Base-by-base conservation (phyloP, 768 basidiomycete species). In the Boletus coccyginus region DNA sequence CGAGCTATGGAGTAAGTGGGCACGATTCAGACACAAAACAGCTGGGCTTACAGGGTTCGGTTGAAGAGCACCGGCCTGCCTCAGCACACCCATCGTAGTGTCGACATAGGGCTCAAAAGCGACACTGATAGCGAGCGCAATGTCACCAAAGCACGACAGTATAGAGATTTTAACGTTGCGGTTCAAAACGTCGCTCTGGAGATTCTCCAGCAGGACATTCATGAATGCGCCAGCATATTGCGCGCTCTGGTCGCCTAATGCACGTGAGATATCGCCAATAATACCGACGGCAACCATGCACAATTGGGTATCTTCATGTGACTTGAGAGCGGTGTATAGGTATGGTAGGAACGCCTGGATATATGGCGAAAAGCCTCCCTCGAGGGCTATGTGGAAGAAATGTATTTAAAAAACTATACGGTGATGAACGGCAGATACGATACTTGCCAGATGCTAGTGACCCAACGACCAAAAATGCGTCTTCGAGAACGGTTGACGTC, bases 101-200 rank as follows among this genome's bases (percentile, higher is more conserved):
- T 87, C 85, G 47, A 97, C 77, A 71, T 90, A 99, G 0, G 93
- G 94, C 65, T 90, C 88, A 72, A 98, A 99, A 8, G 78, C 75
- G 13, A 84, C 77, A 2, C 92, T 92, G 59, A 98, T 88, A 1
- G 97, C 94, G 11, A 98, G 79, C 10, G 95, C 96, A 62, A 99
- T 89, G 67, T 99, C 97, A 21, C 96, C 97, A 65, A 99, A 98
- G 74, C 92, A 94, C 13, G 91, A 87, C 57, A 98, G 74, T 65
- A 98, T 92, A n/a, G 90, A 87, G 40, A 98, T 95, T 80, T 99
- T 99, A 70, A 98, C 97, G 61, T 90, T 90, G 46, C 96, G 83
- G 66, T 93, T 91, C 54, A 99, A 78, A 24, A 94, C 85, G 0
- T 94, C 87, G 62, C 90, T 93, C 71, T 92, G 90, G 38, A 99